Evolutionary conservation across 352 stramenopile species (phyloP), one percentile per base, ranked within the genome.

Genomic region (Globisporangium heterothallicum): DNA sequence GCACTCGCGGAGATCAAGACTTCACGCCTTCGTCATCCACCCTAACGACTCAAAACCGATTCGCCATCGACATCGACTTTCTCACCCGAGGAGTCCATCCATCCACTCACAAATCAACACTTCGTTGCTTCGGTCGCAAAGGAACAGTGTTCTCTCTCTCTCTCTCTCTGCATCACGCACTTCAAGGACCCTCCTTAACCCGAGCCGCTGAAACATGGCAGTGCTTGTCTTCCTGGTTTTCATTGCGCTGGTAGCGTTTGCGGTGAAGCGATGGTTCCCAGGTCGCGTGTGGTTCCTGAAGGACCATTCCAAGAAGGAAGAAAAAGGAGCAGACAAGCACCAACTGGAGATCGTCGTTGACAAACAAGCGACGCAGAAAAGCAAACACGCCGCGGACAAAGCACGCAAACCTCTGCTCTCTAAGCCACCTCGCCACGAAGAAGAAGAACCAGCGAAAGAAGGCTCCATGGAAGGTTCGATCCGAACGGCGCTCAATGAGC

Each of bases 281-380:
- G 30, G 47, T 6, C 63, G 52, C 4, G 30, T 63, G 2, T 56
- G 45, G 6, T 42, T 48, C 8, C 26, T 61, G 1, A 68, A 68
- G 22, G 59, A 65, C 36, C 43, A 67, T 1, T 54, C 49, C 1
- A 78, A 73, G 53, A 83, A 71, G 41, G 54, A 63, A 26, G 24
- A 27, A 4, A 22, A 6, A 5, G 27, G 18, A 26, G 40, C n/a
- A 45, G 22, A 36, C 6, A n/a, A 18, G 22, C 16, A 8, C n/a
- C 54, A 32, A 6, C 55, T 86, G 12, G 60, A 86, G 42, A 75
- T 86, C 40, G 57, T 84, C 45, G 63, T 86, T 3, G 57, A 80
- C 8, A 64, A 71, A 22, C 32, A n/a, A 24, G 19, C 21, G 26
- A 18, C 16, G 14, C 25, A n/a, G 21, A 30, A 24, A 18, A 24